Evolutionary conservation across 2,329 filamentous ascomycete species (phyloP).

Genomic region (Cladosporium sp.): DNA sequence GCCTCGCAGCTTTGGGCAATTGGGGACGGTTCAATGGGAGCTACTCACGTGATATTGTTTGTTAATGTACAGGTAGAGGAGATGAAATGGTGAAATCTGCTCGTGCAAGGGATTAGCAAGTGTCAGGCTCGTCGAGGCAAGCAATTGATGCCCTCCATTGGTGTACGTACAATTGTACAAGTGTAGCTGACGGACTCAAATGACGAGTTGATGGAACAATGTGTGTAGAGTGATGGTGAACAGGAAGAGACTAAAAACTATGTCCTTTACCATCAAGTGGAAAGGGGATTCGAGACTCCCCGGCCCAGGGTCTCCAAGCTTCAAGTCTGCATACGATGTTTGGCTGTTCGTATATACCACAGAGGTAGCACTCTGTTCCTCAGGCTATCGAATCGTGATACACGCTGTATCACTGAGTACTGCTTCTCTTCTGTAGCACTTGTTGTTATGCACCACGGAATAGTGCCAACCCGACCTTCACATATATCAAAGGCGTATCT

Average conservation of each 20-base stretch:
- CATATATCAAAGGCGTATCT: neutral
- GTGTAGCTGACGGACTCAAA: neutral
- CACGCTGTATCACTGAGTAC: neutral
- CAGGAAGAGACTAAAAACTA: neutral
- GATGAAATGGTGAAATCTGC: neutral
- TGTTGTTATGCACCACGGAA: too few species aligned
- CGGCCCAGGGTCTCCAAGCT: neutral
- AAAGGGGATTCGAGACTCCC: neutral
- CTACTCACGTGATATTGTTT: slow-evolving; percentile 6
- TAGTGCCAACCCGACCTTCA: neutral
- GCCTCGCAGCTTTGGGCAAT: neutral
- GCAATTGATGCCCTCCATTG: neutral
- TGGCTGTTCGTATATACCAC: neutral
- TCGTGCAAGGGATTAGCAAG: slow-evolving; percentile 3
- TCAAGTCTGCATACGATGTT: neutral
- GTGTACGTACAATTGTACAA: slow-evolving; percentile 12
- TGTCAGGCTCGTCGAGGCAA: neutral
- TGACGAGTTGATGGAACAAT: neutral
- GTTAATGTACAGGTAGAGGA: neutral
- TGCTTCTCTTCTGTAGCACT: neutral
- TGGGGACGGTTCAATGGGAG: neutral
- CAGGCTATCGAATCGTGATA: neutral
- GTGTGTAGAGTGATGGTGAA: neutral
- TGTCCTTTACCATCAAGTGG: neutral
- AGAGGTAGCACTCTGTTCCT: neutral